Evolutionary conservation across 23 red algal genomes (phyloP).

Genomic region (Cyanidium caldarium): DNA sequence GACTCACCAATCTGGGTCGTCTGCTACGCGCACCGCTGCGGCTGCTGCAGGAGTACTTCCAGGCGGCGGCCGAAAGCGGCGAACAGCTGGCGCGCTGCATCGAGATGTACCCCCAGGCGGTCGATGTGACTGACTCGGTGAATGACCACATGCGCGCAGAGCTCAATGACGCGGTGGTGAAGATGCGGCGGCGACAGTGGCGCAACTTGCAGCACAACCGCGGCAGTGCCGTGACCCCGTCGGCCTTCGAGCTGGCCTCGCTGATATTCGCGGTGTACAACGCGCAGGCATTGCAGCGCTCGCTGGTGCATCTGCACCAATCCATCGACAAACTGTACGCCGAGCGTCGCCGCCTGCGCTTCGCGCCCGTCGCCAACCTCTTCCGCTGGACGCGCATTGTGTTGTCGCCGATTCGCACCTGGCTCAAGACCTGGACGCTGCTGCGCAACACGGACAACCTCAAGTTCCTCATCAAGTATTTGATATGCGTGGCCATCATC

Average conservation of each 20-base stretch:
- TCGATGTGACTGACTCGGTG: background rate
- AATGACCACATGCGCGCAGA: background rate
- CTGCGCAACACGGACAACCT: slow-evolving; percentile 2
- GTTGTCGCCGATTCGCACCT: background rate
- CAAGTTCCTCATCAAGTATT: slow-evolving; percentile 19
- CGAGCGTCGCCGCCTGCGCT: slow-evolving; percentile 9
- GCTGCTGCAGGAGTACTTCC: slow-evolving; percentile 1
- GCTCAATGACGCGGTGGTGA: background rate
- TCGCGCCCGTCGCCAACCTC: slow-evolving; percentile 15
- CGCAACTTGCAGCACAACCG: background rate
- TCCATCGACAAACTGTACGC: background rate
- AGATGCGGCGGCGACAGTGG: slow-evolving; percentile 6
- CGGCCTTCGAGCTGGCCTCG: slow-evolving; percentile 11
- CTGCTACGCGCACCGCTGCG: background rate
- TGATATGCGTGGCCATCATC: slow-evolving; percentile 20
- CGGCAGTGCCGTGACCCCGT: background rate
- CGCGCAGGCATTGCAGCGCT: slow-evolving; percentile 4
- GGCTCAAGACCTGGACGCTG: background rate
- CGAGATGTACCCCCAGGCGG: background rate
- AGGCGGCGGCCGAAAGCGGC: background rate
- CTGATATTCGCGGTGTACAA: slow-evolving; percentile 15
- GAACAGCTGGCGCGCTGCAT: background rate
- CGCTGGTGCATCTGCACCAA: background rate
- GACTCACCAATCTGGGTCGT: too few relatives aligned
- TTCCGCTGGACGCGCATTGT: slow-evolving; percentile 13